Conservation (phyloP, 2,329 filamentous ascomycete species). For the Fonsecaea pedrosoi region DNA sequence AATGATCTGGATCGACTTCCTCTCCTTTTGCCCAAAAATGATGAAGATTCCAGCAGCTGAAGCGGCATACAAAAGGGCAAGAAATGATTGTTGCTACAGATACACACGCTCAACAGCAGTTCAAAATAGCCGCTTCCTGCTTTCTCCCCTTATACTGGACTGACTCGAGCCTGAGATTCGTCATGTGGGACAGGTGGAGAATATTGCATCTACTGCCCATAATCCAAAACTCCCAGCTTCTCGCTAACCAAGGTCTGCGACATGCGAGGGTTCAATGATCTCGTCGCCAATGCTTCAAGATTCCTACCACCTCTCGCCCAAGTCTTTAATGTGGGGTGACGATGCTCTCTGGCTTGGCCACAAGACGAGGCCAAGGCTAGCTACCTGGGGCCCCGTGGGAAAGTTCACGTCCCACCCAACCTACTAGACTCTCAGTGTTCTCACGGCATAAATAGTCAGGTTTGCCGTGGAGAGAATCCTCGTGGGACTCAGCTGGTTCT, state of each 20-base stretch:
- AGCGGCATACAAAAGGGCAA: neutral
- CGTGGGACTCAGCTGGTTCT: neutral
- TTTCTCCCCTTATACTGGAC: neutral
- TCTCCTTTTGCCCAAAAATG: neutral
- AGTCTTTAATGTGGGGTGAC: neutral
- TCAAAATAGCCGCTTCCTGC: neutral
- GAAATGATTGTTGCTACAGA: neutral
- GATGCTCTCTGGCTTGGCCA: neutral
- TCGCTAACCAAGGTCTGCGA: no score
- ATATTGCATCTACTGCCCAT: neutral
- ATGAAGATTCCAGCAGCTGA: conserved; percentile 1
- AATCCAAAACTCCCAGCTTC: neutral
- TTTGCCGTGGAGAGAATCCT: neutral
- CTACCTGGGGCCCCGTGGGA: neutral
- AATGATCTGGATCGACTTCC: conserved; percentile 13
- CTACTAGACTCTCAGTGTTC: neutral
- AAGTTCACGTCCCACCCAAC: neutral
- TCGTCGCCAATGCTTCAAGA: neutral
- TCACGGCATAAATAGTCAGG: neutral
- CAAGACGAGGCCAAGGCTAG: neutral
- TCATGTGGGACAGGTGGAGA: neutral
- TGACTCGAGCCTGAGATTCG: neutral
- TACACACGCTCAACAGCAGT: neutral
- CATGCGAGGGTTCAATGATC: no score
- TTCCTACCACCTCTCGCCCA: neutral